phyloP scores from a whole-genome alignment of 805 yeast genomes.

The Yamadazyma ubonensis region DNA sequence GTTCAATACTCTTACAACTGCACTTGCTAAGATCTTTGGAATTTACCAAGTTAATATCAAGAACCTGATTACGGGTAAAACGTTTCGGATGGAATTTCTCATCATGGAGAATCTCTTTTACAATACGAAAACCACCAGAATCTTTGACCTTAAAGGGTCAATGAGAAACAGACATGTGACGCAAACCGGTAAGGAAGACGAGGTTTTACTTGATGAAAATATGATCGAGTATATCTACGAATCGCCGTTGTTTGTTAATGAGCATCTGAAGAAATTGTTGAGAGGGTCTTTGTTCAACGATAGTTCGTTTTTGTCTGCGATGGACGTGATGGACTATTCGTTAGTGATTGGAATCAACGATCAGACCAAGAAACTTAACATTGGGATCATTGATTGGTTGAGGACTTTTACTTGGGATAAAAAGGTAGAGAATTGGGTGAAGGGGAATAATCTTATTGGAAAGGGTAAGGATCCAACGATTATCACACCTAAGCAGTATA shows the following conservation, averaged over 20 bases:
- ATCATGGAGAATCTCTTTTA: slow-evolving; percentile 96
- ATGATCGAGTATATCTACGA: slow-evolving; percentile 98
- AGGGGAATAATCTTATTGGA: slow-evolving; percentile 80
- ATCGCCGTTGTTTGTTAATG: slow-evolving; percentile 90
- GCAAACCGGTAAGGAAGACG: slow-evolving; percentile 93
- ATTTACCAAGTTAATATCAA: slow-evolving; percentile 88
- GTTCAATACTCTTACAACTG: slow-evolving; percentile 93
- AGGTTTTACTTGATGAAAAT: slow-evolving; percentile 91
- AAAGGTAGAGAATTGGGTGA: slow-evolving; percentile 97
- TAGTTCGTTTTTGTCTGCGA: slow-evolving; percentile 86
- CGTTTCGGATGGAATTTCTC: slow-evolving; percentile 82
- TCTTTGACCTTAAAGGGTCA: slow-evolving; percentile 95
- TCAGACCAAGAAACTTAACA: slow-evolving; percentile 62
- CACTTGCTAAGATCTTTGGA: slow-evolving; percentile 91
- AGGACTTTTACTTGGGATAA: slow-evolving; percentile 99
- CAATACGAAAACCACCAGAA: slow-evolving; percentile 74
- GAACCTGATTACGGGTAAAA: slow-evolving; percentile 71
- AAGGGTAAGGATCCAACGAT: slow-evolving; percentile 94
- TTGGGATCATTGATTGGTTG: slow-evolving; percentile 92
- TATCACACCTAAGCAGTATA: slow-evolving; percentile 94
- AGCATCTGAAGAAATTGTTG: slow-evolving; percentile 81
- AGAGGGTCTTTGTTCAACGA: slow-evolving; percentile 94
- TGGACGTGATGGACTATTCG: slow-evolving; percentile 99
- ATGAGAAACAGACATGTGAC: slow-evolving; percentile 97
- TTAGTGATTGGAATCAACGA: slow-evolving; percentile 88